These are phyloP conservation scores for Oryza glumipatula DNA, from an alignment of 176 grass and related monocot genomes.

Conservation along the genomic window DNA sequence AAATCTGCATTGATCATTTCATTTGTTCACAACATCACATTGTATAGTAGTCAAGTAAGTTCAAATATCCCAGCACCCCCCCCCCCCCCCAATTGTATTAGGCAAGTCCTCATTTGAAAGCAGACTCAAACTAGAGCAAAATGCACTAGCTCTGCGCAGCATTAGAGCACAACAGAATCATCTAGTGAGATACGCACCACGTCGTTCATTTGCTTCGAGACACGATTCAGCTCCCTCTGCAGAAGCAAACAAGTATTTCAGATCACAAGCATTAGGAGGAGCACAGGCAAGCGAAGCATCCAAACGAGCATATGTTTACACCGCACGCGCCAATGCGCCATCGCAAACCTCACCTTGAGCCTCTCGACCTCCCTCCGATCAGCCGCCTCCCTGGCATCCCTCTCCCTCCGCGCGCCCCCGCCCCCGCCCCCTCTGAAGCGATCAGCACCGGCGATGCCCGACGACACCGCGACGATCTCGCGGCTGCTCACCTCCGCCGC, in stretches of 20 bases:
- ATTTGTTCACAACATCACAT: not conserved
- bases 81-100: not conserved
- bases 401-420: conserved; percentile 14
- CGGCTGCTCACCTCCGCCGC: not conserved
- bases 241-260: not conserved
- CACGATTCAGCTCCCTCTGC: conserved; percentile 61
- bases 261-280: not conserved
- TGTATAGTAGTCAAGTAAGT: not conserved
- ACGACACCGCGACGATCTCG: not conserved
- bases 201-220: conserved; percentile 52
- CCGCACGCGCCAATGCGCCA: not conserved
- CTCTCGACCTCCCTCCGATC: conserved; percentile 56
- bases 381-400: conserved; percentile 22
- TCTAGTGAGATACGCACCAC: conserved; percentile 49
- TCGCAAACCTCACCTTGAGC: conserved; percentile 60
- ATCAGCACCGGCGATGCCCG: not conserved
- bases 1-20: not conserved
- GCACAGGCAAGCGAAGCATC: not conserved
- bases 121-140: conserved; percentile 3
- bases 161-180: not conserved
- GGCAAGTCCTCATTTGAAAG: not conserved
- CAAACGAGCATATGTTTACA: not conserved
- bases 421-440: not conserved
- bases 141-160: not conserved
- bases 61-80: not conserved